phyloP scores from a whole-genome alignment of 495 filamentous ascomycete species.

The Neurospora cerealis region DNA sequence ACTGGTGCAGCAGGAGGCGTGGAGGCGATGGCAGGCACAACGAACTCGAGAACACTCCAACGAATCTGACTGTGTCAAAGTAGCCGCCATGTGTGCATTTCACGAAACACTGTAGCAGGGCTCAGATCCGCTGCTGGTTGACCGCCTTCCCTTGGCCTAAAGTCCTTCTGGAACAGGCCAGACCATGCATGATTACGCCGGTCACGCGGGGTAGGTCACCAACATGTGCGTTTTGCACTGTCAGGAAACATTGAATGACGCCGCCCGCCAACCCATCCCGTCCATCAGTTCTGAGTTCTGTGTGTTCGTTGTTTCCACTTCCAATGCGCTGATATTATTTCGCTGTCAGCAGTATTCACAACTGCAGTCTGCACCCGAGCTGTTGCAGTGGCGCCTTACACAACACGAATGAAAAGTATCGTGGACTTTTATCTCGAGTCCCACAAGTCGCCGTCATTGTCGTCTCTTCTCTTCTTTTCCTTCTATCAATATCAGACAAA shows the following conservation, averaged over 20 bases:
- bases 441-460: background rate
- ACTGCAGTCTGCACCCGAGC: background rate
- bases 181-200: background rate
- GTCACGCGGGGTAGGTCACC: background rate
- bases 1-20: background rate
- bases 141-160: background rate
- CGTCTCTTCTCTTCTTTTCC: background rate
- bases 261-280: background rate
- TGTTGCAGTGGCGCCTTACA: background rate
- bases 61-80: background rate
- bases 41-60: background rate
- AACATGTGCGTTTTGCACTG: background rate
- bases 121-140: background rate
- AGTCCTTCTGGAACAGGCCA: background rate
- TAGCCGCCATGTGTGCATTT: background rate
- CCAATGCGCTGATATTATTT: background rate
- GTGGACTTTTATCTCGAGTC: background rate
- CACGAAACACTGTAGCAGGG: background rate
- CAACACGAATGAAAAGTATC: background rate
- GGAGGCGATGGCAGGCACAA: background rate
- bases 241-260: background rate
- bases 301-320: background rate
- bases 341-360: background rate
- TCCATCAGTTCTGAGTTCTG: background rate
- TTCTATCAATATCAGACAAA: background rate